A percentile compares a stretch with the other conserved stretches of the same genome.
Conservation (phyloP, 2,329 filamentous ascomycete species). For the Phyllosticta citriasiana region DNA sequence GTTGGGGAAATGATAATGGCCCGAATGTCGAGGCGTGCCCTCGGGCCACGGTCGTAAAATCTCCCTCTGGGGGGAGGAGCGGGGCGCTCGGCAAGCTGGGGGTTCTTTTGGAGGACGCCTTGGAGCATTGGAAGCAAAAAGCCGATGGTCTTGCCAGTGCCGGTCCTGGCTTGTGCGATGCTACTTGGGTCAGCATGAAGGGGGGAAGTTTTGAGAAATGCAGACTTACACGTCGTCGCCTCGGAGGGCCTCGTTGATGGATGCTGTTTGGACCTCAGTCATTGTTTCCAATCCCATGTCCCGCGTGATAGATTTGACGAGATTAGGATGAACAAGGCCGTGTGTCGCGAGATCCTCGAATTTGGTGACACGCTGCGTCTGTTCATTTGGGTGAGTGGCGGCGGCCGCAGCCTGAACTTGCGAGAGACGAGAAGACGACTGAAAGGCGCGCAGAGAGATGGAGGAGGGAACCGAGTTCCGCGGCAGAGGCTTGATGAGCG, state of each 20-base stretch:
- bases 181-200: constrained; percentile 15
- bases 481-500: background rate
- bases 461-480: background rate
- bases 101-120: constrained; percentile 58
- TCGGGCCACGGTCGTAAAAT: constrained; percentile 18
- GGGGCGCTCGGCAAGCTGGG: constrained; percentile 40
- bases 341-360: constrained; percentile 36
- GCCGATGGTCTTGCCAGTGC: constrained; percentile 91
- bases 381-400: background rate
- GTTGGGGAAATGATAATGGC: constrained; percentile 54
- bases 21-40: constrained; percentile 43
- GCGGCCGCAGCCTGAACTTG: constrained; percentile 11
- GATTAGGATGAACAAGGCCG: constrained; percentile 48
- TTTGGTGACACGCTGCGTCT: constrained; percentile 26
- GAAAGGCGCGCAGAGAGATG: constrained; percentile 1
- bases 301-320: constrained; percentile 59
- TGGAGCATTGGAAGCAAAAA: constrained; percentile 84
- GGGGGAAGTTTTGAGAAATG: constrained; percentile 11
- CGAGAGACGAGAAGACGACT: constrained; percentile 4
- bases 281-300: constrained; percentile 72
- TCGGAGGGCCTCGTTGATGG: constrained; percentile 68
- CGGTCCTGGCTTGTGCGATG: constrained; percentile 89
- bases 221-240: constrained; percentile 76
- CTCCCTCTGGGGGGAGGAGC: background rate
- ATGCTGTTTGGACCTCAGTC: constrained; percentile 84